These are phyloP conservation scores for Dimocarpus longan DNA, from an alignment of 345 rosid species.

Conservation along the genomic window DNA sequence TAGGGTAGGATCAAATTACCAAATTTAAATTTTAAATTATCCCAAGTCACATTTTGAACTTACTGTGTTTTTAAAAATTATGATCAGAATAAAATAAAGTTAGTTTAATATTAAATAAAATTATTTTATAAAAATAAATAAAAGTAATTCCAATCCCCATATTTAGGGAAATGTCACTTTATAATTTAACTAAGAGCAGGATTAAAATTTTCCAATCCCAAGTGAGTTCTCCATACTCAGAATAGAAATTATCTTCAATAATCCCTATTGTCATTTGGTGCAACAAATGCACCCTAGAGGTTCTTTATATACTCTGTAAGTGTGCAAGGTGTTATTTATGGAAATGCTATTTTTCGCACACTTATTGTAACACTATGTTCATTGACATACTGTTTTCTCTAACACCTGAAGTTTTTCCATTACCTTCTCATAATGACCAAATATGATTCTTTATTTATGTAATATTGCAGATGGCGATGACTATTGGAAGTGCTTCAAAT, in stretches of 20 bases:
- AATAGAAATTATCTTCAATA: no score
- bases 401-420: not conserved
- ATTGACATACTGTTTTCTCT: not conserved
- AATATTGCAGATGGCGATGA: constrained; percentile 65
- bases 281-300: not conserved
- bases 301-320: not conserved
- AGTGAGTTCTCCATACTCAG: not conserved
- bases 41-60: not conserved
- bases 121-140: no score
- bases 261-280: not conserved
- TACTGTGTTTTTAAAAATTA: no score
- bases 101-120: no score
- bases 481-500: constrained; percentile 50
- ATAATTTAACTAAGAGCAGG: not conserved
- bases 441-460: constrained; percentile 19
- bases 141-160: not conserved
- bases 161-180: not conserved
- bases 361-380: not conserved
- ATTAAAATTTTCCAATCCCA: not conserved
- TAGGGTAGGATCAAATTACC: not conserved
- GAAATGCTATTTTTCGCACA: not conserved
- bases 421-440: not conserved
- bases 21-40: no score
- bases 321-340: not conserved
- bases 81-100: not conserved